Evolutionary conservation across 1,284 basidiomycete genomes (phyloP).

Genomic region (Sutorius eximius): DNA sequence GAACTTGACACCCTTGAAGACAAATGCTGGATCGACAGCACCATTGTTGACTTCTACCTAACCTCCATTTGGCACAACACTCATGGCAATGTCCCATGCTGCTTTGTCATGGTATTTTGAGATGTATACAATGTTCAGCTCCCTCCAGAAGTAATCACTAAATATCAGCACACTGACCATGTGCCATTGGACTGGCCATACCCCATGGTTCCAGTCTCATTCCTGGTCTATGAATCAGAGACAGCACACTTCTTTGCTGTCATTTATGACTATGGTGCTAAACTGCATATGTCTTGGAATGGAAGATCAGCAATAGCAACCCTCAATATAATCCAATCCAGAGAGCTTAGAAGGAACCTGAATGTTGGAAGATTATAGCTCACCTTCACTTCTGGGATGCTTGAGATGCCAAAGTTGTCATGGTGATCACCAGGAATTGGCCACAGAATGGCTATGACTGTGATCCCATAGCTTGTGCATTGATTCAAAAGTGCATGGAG

Average conservation of each 20-base stretch:
- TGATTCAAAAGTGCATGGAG: slow-evolving; percentile 3
- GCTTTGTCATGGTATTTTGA: neutral
- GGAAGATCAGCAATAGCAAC: neutral
- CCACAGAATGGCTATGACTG: too few species aligned
- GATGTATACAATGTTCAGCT: neutral
- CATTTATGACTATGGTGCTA: slow-evolving; percentile 2
- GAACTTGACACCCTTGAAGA: neutral
- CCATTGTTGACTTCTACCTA: slow-evolving; percentile 1
- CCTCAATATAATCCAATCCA: slow-evolving; percentile 1
- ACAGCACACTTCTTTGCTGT: slow-evolving; percentile 9
- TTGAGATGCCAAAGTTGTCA: neutral
- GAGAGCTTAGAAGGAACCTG: slow-evolving; percentile 1
- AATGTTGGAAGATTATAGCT: slow-evolving; percentile 5
- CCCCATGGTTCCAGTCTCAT: neutral
- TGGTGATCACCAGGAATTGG: slow-evolving; percentile 1
- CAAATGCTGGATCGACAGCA: neutral
- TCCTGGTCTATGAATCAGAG: neutral
- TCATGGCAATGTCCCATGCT: neutral
- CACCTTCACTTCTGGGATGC: slow-evolving; percentile 6
- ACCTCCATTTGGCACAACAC: slow-evolving; percentile 2
- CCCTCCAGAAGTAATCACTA: neutral
- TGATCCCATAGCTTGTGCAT: neutral
- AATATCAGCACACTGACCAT: neutral
- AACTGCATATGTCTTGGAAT: slow-evolving; percentile 6
- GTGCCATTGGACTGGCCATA: neutral